These are phyloP conservation scores for Amanita pseudoporphyria DNA, from an alignment of 768 basidiomycete species.

Conservation along the genomic window DNA sequence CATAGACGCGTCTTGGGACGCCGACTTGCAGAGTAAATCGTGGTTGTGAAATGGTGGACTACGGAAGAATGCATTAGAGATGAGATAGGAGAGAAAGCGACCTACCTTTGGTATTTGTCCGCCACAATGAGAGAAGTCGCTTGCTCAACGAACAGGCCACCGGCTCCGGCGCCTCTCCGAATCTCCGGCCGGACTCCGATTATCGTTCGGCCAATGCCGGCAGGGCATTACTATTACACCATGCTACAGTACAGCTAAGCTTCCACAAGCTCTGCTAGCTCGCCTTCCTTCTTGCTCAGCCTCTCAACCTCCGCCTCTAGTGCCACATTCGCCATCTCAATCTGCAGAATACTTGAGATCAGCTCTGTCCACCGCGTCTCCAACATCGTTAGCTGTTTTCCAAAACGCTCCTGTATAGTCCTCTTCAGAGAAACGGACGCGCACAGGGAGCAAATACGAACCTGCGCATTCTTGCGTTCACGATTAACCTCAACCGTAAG, in stretches of 20 bases:
- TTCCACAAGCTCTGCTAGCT: constrained; percentile 39
- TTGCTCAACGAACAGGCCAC: constrained; percentile 7
- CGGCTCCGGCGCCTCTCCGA: background rate
- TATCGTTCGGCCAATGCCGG: background rate
- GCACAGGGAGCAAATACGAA: constrained; percentile 19
- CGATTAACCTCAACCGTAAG: constrained; percentile 81
- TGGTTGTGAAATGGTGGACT: background rate
- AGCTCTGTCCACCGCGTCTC: constrained; percentile 92
- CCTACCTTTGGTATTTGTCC: constrained; percentile 30
- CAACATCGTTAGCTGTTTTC: constrained; percentile 68
- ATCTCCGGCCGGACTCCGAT: constrained; percentile 8
- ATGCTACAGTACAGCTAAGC: background rate
- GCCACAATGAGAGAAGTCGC: constrained; percentile 21
- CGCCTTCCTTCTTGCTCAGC: constrained; percentile 49
- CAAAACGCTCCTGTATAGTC: constrained; percentile 53
- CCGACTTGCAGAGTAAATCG: constrained; percentile 17
- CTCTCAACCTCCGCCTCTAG: constrained; percentile 72
- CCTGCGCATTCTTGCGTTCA: constrained; percentile 81
- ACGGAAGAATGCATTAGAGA: background rate
- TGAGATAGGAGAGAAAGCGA: constrained; percentile 4
- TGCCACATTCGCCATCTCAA: constrained; percentile 91
- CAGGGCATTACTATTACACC: background rate
- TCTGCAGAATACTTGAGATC: constrained; percentile 82
- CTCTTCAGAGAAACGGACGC: background rate
- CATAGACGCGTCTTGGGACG: constrained; percentile 79